phyloP scores from a whole-genome alignment of 257 asterid species.

The Solanum chmielewskii region DNA sequence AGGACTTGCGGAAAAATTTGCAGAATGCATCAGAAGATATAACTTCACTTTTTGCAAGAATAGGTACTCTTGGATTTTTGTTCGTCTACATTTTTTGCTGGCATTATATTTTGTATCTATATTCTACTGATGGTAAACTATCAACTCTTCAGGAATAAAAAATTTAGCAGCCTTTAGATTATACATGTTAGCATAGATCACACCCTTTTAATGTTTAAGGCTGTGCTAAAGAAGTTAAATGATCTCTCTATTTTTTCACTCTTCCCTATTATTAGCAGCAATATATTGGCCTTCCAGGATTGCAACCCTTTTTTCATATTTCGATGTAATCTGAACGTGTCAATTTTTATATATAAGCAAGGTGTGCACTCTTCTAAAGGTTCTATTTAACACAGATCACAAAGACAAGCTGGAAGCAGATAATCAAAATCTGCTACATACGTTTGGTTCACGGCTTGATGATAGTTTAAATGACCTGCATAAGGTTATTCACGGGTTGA shows the following conservation, averaged over 20 bases:
- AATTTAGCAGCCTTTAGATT: background rate
- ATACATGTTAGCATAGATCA: background rate
- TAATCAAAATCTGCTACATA: slow-evolving; percentile 44
- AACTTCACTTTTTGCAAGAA: slow-evolving; percentile 46
- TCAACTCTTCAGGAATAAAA: background rate
- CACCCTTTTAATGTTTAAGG: background rate
- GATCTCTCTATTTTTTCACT: background rate
- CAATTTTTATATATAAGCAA: background rate
- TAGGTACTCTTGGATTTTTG: slow-evolving; percentile 28
- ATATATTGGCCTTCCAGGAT: background rate
- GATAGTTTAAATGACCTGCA: slow-evolving; percentile 58
- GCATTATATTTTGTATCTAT: background rate
- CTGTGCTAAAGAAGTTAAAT: background rate
- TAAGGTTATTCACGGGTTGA: slow-evolving; percentile 36
- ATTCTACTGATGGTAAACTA: background rate
- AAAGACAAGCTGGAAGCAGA: slow-evolving; percentile 61
- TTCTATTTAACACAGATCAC: slow-evolving; percentile 31
- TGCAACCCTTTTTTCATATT: background rate
- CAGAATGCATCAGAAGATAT: slow-evolving; percentile 61
- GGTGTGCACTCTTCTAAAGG: background rate
- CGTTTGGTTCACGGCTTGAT: slow-evolving; percentile 55
- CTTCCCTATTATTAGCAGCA: background rate
- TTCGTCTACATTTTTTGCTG: background rate
- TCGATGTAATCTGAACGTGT: background rate
- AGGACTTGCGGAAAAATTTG: slow-evolving; percentile 45